A percentile compares a stretch with the other conserved stretches of the same genome.
Evolutionary conservation across 163 green algal species (phyloP).

Genomic region (Scenedesmus sp.): DNA sequence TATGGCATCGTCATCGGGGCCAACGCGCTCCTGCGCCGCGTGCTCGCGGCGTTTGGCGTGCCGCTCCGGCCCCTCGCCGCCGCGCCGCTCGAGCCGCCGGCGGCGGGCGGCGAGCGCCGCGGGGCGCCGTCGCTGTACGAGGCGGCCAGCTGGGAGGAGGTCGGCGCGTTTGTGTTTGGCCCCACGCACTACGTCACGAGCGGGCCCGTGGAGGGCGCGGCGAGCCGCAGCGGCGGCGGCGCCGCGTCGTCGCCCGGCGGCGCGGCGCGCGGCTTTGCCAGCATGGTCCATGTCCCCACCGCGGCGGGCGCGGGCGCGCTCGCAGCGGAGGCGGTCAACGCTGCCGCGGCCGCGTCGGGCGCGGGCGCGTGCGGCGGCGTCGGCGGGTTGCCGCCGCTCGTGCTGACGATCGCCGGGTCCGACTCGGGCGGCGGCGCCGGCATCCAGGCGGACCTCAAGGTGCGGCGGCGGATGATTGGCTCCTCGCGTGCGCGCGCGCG

Average conservation of each 20-base stretch:
- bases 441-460: slow-evolving; percentile 90
- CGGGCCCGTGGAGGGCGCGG: too few relatives aligned
- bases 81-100: slow-evolving; percentile 14
- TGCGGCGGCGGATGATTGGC: too few relatives aligned
- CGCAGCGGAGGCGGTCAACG: not conserved
- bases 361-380: not conserved
- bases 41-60: slow-evolving; percentile 58
- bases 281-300: not conserved
- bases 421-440: slow-evolving; percentile 94
- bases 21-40: slow-evolving; percentile 66
- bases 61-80: slow-evolving; percentile 60
- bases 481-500: too few relatives aligned
- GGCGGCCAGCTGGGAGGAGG: slow-evolving; percentile 66
- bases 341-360: not conserved
- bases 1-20: slow-evolving; percentile 78
- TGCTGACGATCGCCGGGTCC: slow-evolving; percentile 91
- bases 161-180: slow-evolving; percentile 69
- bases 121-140: slow-evolving; percentile 61
- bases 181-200: not conserved
- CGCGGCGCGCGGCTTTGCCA: not conserved
- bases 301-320: not conserved
- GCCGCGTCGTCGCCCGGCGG: too few relatives aligned
- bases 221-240: slow-evolving; percentile 28
- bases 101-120: not conserved
- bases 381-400: slow-evolving; percentile 62